These are phyloP conservation scores for Flaveria brownii DNA, from an alignment of 129 eudicot genomes.

Conservation along the genomic window DNA sequence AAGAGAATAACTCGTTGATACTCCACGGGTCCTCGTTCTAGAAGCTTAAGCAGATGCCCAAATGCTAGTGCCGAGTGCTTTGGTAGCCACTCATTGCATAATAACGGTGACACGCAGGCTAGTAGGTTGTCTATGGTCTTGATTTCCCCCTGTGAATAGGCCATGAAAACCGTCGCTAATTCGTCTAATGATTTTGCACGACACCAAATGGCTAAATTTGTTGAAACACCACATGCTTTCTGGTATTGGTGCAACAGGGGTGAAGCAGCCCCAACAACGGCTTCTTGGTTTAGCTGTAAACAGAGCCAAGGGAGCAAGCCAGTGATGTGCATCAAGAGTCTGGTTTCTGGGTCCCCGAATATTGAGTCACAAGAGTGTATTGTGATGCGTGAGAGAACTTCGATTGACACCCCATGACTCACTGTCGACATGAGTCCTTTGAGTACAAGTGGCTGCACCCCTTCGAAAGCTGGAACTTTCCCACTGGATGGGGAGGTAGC, in stretches of 20 bases:
- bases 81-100: slow-evolving; percentile 93
- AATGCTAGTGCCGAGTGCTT: slow-evolving; percentile 90
- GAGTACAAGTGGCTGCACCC: slow-evolving; percentile 97
- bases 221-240: slow-evolving; percentile 79
- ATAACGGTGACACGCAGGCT: slow-evolving; percentile 77
- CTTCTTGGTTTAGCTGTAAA: slow-evolving; percentile 82
- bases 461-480: slow-evolving; percentile 86
- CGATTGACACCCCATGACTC: slow-evolving; percentile 81
- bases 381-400: slow-evolving; percentile 86
- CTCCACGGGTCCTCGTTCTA: slow-evolving; percentile 90
- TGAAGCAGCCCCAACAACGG: slow-evolving; percentile 57
- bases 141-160: slow-evolving; percentile 76
- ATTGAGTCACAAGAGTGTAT: slow-evolving; percentile 92
- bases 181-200: slow-evolving; percentile 73
- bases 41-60: slow-evolving; percentile 80
- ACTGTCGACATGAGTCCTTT: slow-evolving; percentile 97
- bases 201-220: slow-evolving; percentile 86
- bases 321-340: slow-evolving; percentile 88
- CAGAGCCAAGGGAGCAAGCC: slow-evolving; percentile 99
- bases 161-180: slow-evolving; percentile 76
- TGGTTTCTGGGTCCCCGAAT: slow-evolving; percentile 85
- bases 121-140: slow-evolving; percentile 75
- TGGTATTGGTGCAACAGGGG: slow-evolving; percentile 66
- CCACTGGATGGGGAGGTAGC: slow-evolving; percentile 44
- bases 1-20: slow-evolving; percentile 89